Evolutionary conservation across 192 early-diverging fungal species (phyloP), one percentile per base, ranked within the genome.

Genomic region (Dissophora globulifera): DNA sequence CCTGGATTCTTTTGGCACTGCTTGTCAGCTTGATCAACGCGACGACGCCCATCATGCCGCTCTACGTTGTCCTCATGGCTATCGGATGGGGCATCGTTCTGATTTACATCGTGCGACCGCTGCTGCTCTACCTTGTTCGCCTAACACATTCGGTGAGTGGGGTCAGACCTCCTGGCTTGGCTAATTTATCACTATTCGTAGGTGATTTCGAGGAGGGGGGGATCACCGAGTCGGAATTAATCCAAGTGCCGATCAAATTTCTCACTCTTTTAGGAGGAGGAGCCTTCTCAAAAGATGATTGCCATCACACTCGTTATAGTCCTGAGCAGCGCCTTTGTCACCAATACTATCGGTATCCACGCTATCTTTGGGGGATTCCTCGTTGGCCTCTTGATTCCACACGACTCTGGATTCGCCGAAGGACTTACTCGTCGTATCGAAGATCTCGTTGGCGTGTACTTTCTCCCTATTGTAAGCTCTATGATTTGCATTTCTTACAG

Each of bases 341-440:
- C 94, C 0, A 82, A 93, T 52, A 85, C 86, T 42, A 92, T 92
- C 52, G 95, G 95, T 25, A 87, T 97, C 29, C 93, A 97, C 76
- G 79, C 90, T 5, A 95, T 97, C 72, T 96, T 97, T 86, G 95
- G 95, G 20, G 95, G 88, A 0, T 96, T 96, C 69, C 49, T 97
- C 4, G 83, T 88, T 9, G 95, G 95, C 13, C 79, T 95, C 15
- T 88, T 94, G 29, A 83, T 90, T 15, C 95, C 95, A 8, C 93
- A 95, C 71, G 91, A 95, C 35, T 82, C 86, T 60, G 93, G 93
- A 7, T 91, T 97, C 62, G 89, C 95, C 1, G 84, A 94, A 58
- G 86, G 88, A 22, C 83, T 97, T 9, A 93, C 91, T 0, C 92
- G 95, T 51, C 95, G 94, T 79, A 89, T 95, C 50, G 95, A 97